Percentiles rank a stretch among this genome's conserved stretches.
phyloP scores from a whole-genome alignment of 352 stramenopile genomes.

The Phytophthora pistaciae region DNA sequence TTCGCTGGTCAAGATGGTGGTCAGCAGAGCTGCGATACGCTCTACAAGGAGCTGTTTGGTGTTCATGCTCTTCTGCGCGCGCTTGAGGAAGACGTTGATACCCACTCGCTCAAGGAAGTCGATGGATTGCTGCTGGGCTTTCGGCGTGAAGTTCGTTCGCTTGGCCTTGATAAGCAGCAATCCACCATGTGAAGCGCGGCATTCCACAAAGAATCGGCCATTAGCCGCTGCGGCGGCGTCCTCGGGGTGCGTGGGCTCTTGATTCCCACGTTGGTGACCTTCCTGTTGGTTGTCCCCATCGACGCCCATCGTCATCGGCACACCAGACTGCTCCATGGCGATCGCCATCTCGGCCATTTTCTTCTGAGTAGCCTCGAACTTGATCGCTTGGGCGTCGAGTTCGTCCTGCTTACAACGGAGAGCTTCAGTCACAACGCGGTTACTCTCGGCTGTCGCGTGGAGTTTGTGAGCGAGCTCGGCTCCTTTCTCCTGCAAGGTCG shows the following conservation, averaged over 20 bases:
- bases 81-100: constrained; percentile 95
- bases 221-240: constrained; percentile 68
- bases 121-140: constrained; percentile 61
- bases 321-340: constrained; percentile 65
- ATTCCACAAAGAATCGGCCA: constrained; percentile 91
- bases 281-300: constrained; percentile 36
- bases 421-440: constrained; percentile 93
- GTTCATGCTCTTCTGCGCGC: constrained; percentile 93
- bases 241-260: constrained; percentile 56
- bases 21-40: constrained; percentile 85
- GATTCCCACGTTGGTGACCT: constrained; percentile 31
- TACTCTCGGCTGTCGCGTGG: constrained; percentile 91
- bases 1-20: constrained; percentile 76
- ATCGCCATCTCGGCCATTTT: constrained; percentile 72
- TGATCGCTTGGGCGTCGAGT: constrained; percentile 86
- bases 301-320: constrained; percentile 29
- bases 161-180: constrained; percentile 94
- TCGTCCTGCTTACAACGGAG: constrained; percentile 92
- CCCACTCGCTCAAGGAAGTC: constrained; percentile 92
- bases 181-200: constrained; percentile 80
- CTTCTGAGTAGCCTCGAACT: constrained; percentile 80
- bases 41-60: constrained; percentile 94
- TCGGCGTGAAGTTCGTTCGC: constrained; percentile 75
- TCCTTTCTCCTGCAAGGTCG: constrained; percentile 88
- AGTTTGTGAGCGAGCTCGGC: constrained; percentile 93